Percentiles rank a stretch among this genome's conserved stretches.
Evolutionary conservation across 2,329 filamentous ascomycete species (phyloP).

Genomic region (Colletotrichum theobromicola): DNA sequence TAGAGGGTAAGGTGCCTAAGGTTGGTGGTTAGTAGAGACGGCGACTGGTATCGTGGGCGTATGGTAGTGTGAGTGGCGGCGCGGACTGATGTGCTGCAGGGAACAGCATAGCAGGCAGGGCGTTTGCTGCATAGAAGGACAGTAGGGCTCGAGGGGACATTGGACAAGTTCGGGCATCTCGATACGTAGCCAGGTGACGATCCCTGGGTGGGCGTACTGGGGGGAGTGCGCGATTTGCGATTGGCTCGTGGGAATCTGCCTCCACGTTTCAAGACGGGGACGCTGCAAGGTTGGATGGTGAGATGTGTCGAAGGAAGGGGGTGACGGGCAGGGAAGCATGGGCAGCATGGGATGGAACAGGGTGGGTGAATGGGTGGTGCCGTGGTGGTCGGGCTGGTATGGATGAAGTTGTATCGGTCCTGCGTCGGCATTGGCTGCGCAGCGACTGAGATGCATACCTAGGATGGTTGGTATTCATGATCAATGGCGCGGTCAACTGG

Average conservation of each 20-base stretch:
- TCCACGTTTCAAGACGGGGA: conserved; percentile 20
- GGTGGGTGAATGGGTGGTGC: not conserved
- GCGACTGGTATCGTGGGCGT: not conserved
- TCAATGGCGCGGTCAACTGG: not conserved
- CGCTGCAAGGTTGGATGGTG: conserved; percentile 14
- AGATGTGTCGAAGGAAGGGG: conserved; percentile 10
- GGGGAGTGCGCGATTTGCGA: conserved; percentile 7
- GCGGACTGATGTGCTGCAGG: conserved; percentile 17
- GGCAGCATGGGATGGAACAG: conserved; percentile 12
- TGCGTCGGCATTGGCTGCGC: not conserved
- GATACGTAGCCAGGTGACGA: not conserved
- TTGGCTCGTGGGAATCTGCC: conserved; percentile 8
- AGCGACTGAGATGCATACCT: not conserved
- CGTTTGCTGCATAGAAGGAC: conserved; percentile 3
- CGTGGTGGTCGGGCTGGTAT: not conserved
- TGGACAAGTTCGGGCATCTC: conserved; percentile 6
- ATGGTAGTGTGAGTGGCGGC: not conserved
- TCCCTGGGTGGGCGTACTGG: not conserved
- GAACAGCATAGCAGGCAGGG: not conserved
- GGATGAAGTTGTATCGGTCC: not conserved
- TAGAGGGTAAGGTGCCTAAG: not conserved
- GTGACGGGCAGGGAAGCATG: not conserved
- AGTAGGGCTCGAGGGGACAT: not conserved
- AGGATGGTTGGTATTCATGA: not conserved
- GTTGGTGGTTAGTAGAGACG: not conserved